Conservation (phyloP, 176 grass and related monocot genomes). For the Ensete glaucum region DNA sequence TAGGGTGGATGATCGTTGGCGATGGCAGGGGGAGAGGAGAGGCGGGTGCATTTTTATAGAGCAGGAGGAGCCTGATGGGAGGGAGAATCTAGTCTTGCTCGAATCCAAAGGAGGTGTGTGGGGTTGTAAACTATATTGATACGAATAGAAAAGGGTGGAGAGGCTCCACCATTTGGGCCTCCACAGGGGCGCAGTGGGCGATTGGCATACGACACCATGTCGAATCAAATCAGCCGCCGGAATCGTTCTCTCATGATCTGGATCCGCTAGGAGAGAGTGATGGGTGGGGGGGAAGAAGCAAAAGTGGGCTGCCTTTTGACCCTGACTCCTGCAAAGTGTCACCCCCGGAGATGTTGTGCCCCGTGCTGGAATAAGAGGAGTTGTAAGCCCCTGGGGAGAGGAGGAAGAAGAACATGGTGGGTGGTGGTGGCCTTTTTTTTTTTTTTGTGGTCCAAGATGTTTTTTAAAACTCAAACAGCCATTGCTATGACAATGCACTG, state of each 20-base stretch:
- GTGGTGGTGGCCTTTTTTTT: background rate
- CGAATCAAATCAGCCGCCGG: slow-evolving; percentile 60
- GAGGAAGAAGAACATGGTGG: background rate
- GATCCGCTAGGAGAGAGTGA: slow-evolving; percentile 17
- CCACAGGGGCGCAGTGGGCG: background rate
- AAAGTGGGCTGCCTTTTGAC: too few relatives aligned
- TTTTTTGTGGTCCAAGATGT: background rate
- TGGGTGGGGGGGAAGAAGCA: background rate
- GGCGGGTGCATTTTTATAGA: background rate
- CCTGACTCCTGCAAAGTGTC: slow-evolving; percentile 2
- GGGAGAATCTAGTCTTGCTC: background rate
- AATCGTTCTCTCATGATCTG: slow-evolving; percentile 44
- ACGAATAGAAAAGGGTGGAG: background rate
- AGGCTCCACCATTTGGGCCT: too few relatives aligned
- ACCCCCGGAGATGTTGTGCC: background rate
- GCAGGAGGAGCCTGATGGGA: background rate
- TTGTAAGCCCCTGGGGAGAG: slow-evolving; percentile 3
- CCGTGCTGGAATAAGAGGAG: slow-evolving; percentile 4
- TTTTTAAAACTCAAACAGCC: background rate
- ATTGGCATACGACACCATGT: slow-evolving; percentile 7
- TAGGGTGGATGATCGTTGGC: background rate
- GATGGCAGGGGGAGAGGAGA: background rate
- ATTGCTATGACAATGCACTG: background rate
- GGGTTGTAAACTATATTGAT: slow-evolving; percentile 12
- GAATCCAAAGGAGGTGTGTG: background rate